Conservation (phyloP, 2,329 filamentous ascomycete genomes). For the Penicillium sp. region DNA sequence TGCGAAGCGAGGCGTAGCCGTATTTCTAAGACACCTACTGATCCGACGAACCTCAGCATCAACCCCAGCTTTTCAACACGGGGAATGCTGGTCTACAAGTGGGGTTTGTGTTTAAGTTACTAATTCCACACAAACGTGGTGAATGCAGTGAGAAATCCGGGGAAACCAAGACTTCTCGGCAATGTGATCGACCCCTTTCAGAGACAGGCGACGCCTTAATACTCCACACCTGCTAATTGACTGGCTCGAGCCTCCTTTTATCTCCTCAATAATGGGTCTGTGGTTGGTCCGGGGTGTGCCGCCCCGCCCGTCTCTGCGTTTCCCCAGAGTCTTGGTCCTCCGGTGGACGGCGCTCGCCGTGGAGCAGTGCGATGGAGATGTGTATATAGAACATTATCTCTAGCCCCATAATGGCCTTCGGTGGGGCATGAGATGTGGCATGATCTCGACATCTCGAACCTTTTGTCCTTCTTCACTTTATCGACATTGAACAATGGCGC, state of each 20-base stretch:
- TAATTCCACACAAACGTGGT: not conserved
- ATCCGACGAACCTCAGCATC: not conserved
- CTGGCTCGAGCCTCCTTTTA: not conserved
- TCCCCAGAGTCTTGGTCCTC: not conserved
- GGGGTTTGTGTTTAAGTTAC: not conserved
- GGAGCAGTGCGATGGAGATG: not conserved
- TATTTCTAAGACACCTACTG: not conserved
- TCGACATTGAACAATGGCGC: not conserved
- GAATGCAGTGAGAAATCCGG: not conserved
- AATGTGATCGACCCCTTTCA: not conserved
- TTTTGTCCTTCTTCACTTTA: not conserved
- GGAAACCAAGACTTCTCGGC: constrained; percentile 1
- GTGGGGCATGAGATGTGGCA: not conserved
- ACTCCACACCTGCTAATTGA: not conserved
- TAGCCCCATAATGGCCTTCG: not conserved
- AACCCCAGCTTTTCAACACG: not conserved
- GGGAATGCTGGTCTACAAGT: too few species aligned
- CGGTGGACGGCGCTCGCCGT: constrained; percentile 1
- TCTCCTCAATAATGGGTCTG: not conserved
- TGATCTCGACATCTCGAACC: not conserved
- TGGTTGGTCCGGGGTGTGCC: not conserved
- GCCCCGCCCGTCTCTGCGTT: not conserved
- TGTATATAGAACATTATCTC: constrained; percentile 1
- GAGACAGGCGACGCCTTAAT: not conserved
- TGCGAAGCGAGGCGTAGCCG: too few species aligned